Conservation (phyloP, 805 yeast species). For the Ogataea trehaloabstinens region DNA sequence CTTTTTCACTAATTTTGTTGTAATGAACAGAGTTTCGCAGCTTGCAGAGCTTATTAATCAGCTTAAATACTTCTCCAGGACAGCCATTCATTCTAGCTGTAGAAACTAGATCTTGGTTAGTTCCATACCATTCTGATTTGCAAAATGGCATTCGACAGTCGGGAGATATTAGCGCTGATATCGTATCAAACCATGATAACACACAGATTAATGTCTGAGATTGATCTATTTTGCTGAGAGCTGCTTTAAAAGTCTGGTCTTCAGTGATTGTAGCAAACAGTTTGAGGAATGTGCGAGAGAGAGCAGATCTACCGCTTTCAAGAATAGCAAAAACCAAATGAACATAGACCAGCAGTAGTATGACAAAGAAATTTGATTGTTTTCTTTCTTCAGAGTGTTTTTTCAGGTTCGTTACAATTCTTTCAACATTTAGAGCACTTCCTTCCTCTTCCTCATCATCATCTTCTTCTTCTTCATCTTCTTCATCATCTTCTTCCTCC, state of each 20-base stretch:
- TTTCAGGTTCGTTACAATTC: slow-evolving; percentile 37
- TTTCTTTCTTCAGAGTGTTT: slow-evolving; percentile 36
- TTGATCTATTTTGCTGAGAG: slow-evolving; percentile 46
- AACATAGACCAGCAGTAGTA: slow-evolving; percentile 50
- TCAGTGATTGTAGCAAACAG: slow-evolving; percentile 49
- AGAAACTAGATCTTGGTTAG: slow-evolving; percentile 39
- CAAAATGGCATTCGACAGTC: slow-evolving; percentile 56
- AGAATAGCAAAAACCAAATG: slow-evolving; percentile 52
- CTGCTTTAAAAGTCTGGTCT: slow-evolving; percentile 41
- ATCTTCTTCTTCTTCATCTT: slow-evolving; percentile 14
- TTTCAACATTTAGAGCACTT: slow-evolving; percentile 29
- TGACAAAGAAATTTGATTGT: slow-evolving; percentile 44
- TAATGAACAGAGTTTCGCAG: slow-evolving; percentile 24
- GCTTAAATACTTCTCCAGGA: slow-evolving; percentile 54
- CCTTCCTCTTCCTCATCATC: slow-evolving; percentile 9
- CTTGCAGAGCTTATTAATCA: slow-evolving; percentile 44
- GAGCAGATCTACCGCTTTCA: slow-evolving; percentile 53
- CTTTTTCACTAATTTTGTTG: slow-evolving; percentile 2
- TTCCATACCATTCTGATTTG: slow-evolving; percentile 53
- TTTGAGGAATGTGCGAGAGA: slow-evolving; percentile 47
- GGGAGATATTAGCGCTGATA: slow-evolving; percentile 53
- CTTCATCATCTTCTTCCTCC: slow-evolving; percentile 8
- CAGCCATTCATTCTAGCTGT: slow-evolving; percentile 58
- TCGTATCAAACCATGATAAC: slow-evolving; percentile 61
- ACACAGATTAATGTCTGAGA: slow-evolving; percentile 47